These are phyloP conservation scores for Begonia loranthoides DNA, from an alignment of 306 rosid species.

Conservation along the genomic window DNA sequence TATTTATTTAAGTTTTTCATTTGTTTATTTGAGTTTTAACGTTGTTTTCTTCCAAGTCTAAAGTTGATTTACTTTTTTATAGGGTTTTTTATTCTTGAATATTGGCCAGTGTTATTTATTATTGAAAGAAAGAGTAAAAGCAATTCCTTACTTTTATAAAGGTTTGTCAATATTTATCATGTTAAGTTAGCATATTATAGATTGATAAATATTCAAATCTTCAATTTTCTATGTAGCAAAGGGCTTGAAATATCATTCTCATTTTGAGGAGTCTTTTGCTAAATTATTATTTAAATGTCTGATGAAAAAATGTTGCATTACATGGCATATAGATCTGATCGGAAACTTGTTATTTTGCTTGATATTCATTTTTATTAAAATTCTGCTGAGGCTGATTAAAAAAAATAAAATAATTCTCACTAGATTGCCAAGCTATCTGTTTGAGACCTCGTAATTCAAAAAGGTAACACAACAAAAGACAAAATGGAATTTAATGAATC, in stretches of 20 bases:
- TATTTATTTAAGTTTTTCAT: not conserved
- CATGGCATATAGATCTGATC: too few relatives aligned
- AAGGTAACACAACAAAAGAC: too few relatives aligned
- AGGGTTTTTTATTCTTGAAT: conserved; percentile 49
- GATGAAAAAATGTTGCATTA: too few relatives aligned
- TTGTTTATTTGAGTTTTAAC: not conserved
- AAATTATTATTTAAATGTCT: too few relatives aligned
- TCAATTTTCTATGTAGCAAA: not conserved
- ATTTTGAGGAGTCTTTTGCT: not conserved
- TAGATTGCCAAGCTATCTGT: too few relatives aligned
- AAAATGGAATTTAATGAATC: too few relatives aligned
- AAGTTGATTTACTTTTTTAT: conserved; percentile 13
- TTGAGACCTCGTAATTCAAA: too few relatives aligned
- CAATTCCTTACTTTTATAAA: conserved; percentile 50
- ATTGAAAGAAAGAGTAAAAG: conserved; percentile 42
- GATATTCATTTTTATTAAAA: too few relatives aligned
- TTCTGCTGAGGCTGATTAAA: too few relatives aligned
- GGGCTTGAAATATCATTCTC: not conserved
- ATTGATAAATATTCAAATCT: conserved; percentile 1
- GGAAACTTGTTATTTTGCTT: too few relatives aligned
- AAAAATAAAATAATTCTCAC: too few relatives aligned
- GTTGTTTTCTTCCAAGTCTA: not conserved
- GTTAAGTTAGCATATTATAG: too few relatives aligned
- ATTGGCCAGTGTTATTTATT: conserved; percentile 55
- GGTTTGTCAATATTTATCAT: conserved; percentile 24